These are phyloP conservation scores for Flaveria bidentis DNA, from an alignment of 129 eudicot genomes.

Conservation along the genomic window DNA sequence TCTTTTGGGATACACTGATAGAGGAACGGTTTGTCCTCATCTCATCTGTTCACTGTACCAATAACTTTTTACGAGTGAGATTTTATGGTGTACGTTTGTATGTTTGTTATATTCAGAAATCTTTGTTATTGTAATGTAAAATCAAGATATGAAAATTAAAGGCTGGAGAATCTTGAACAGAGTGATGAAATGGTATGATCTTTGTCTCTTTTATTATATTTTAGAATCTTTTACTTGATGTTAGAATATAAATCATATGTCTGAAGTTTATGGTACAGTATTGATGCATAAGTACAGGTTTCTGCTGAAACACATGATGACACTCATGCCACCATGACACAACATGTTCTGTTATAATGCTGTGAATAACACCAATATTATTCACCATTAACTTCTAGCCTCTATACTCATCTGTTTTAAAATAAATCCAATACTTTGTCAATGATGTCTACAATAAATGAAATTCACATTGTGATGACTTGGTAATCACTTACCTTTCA, in stretches of 20 bases:
- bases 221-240: constrained; percentile 1
- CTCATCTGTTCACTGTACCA: no score
- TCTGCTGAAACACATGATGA: constrained; percentile 26
- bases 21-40: no score
- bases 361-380: neutral
- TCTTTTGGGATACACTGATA: no score
- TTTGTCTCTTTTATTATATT: neutral
- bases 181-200: neutral
- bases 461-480: neutral
- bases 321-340: constrained; percentile 22
- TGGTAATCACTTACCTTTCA: neutral
- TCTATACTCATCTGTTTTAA: neutral
- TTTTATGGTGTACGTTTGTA: no score
- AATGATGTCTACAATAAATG: neutral
- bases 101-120: neutral
- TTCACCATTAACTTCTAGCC: neutral
- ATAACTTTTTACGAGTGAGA: no score
- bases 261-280: constrained; percentile 24
- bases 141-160: neutral
- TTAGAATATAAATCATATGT: neutral
- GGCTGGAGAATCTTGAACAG: constrained; percentile 14
- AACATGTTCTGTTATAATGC: neutral
- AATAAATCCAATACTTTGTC: neutral
- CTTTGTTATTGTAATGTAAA: constrained; percentile 27
- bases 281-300: constrained; percentile 23